phyloP scores from a whole-genome alignment of 164 flowering plant genomes.

The Platanus orientalis region DNA sequence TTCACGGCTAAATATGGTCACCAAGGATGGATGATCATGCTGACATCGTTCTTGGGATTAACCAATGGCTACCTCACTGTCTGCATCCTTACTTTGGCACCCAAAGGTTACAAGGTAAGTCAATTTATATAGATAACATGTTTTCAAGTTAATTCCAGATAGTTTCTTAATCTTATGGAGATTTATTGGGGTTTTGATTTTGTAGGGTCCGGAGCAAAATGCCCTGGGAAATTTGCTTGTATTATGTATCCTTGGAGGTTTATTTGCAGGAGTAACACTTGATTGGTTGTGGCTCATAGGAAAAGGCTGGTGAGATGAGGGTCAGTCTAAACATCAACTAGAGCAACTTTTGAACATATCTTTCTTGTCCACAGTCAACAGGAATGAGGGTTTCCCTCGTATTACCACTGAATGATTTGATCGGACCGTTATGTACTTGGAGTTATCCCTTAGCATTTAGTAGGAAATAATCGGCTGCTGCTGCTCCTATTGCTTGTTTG shows the following conservation, averaged over 20 bases:
- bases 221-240: slow-evolving; percentile 45
- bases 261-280: slow-evolving; percentile 34
- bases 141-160: too few relatives aligned
- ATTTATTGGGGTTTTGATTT: slow-evolving; percentile 9
- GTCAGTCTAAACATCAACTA: too few relatives aligned
- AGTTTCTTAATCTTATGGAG: not conserved
- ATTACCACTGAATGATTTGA: not conserved
- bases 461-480: too few relatives aligned
- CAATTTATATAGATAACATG: not conserved
- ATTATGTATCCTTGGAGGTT: slow-evolving; percentile 29
- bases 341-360: not conserved
- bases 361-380: not conserved
- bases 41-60: slow-evolving; percentile 36
- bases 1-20: slow-evolving; percentile 50
- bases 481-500: too few relatives aligned
- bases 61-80: slow-evolving; percentile 48
- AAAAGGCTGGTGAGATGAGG: slow-evolving; percentile 18
- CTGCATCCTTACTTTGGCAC: slow-evolving; percentile 36
- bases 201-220: slow-evolving; percentile 47
- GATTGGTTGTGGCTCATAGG: slow-evolving; percentile 50
- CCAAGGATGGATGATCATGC: slow-evolving; percentile 46
- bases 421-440: not conserved
- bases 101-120: slow-evolving; percentile 51
- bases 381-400: not conserved
- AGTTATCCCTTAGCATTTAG: not conserved